A percentile compares a stretch with the other conserved stretches of the same genome.
phyloP scores from a whole-genome alignment of 805 yeast species.

The Torulaspora maleeae region DNA sequence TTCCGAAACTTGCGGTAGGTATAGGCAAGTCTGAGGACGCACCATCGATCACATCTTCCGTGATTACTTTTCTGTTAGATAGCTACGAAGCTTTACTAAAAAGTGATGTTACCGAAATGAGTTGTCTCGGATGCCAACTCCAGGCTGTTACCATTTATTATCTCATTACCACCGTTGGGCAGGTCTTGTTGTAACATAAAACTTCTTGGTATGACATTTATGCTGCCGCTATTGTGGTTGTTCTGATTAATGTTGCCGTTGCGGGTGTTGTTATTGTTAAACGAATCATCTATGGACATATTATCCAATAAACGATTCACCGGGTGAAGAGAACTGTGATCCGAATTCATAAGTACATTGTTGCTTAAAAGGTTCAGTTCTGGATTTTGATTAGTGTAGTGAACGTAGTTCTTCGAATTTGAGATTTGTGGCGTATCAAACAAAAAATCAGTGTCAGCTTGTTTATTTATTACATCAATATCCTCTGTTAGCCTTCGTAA shows the following conservation, averaged over 20 bases:
- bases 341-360: conserved; percentile 6
- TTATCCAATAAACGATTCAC: conserved; percentile 19
- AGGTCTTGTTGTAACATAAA: conserved; percentile 13
- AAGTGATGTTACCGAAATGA: conserved; percentile 18
- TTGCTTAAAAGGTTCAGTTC: conserved; percentile 4
- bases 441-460: conserved; percentile 4
- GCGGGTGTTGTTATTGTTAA: conserved; percentile 9
- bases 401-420: conserved; percentile 4
- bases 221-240: background rate
- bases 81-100: conserved; percentile 8
- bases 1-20: background rate
- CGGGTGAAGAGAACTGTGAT: conserved; percentile 13
- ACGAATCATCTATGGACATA: conserved; percentile 24
- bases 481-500: conserved; percentile 13
- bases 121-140: conserved; percentile 7
- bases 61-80: conserved; percentile 3
- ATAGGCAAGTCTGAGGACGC: too few relatives aligned
- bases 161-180: conserved; percentile 4
- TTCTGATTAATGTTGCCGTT: background rate
- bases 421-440: background rate
- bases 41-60: background rate
- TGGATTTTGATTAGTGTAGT: conserved; percentile 6
- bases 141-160: conserved; percentile 5
- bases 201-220: conserved; percentile 23
- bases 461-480: conserved; percentile 14